A percentile compares a stretch with the other conserved stretches of the same genome.
Conservation (phyloP, 305 asterid genomes). For the Vinca major region DNA sequence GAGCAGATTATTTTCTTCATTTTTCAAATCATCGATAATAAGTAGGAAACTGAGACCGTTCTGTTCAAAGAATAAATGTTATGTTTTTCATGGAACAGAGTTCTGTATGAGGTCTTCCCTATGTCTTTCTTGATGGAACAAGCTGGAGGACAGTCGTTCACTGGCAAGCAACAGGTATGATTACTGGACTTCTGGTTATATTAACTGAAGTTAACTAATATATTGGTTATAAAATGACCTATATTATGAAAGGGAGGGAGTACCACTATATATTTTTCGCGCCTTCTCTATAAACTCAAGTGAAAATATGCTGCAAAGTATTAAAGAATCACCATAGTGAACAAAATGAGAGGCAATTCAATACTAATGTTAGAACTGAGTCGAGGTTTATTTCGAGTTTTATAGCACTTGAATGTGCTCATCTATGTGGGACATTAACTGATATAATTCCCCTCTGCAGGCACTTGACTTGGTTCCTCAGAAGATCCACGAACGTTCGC, state of each 20-base stretch:
- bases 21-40: background rate
- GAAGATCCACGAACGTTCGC: conserved; percentile 84
- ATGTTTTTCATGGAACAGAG: conserved; percentile 40
- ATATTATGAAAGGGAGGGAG: no score
- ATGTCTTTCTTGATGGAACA: conserved; percentile 96
- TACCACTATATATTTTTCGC: no score
- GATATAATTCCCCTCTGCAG: conserved; percentile 24
- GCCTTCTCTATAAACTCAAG: no score
- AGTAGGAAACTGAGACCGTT: background rate
- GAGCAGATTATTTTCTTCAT: background rate
- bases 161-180: conserved; percentile 77
- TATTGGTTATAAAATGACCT: no score
- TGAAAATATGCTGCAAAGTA: no score
- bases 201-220: background rate
- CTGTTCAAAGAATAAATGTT: background rate
- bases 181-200: background rate
- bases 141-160: conserved; percentile 96
- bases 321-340: no score
- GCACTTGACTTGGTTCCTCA: conserved; percentile 77
- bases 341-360: no score
- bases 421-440: background rate
- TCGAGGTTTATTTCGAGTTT: background rate
- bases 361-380: no score
- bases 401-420: background rate
- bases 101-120: conserved; percentile 92